Conservation (phyloP, 2,329 filamentous ascomycete genomes). For the Trichoderma simmonsii region DNA sequence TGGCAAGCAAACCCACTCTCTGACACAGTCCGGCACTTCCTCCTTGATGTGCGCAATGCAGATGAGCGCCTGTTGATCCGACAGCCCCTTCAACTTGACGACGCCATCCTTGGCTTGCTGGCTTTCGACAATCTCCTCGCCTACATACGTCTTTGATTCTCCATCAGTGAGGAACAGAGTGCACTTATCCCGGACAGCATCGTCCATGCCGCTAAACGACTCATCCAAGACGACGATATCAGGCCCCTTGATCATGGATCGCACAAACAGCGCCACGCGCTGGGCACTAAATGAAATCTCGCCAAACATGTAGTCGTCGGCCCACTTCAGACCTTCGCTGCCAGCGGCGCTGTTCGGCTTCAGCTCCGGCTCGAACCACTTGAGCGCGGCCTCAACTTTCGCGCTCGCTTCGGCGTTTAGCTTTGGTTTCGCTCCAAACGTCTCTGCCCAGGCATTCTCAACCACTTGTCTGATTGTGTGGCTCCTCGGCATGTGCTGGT, state of each 20-base stretch:
- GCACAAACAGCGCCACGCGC: slow-evolving; percentile 78
- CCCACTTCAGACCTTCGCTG: slow-evolving; percentile 54
- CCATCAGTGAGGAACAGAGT: slow-evolving; percentile 72
- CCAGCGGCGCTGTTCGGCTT: slow-evolving; percentile 47
- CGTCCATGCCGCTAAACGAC: slow-evolving; percentile 83
- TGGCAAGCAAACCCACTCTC: slow-evolving; percentile 84
- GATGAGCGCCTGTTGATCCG: slow-evolving; percentile 73
- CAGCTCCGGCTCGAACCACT: slow-evolving; percentile 78
- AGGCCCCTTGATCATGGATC: slow-evolving; percentile 74
- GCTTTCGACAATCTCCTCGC: slow-evolving; percentile 44
- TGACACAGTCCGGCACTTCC: slow-evolving; percentile 79
- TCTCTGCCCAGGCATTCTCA: slow-evolving; percentile 87
- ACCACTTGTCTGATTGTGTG: slow-evolving; percentile 71
- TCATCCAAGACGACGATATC: slow-evolving; percentile 85
- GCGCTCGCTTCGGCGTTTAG: slow-evolving; percentile 55
- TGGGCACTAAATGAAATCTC: slow-evolving; percentile 77
- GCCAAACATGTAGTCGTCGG: slow-evolving; percentile 65
- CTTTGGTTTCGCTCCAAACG: slow-evolving; percentile 69
- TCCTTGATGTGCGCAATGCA: slow-evolving; percentile 89
- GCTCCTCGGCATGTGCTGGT: slow-evolving; percentile 82
- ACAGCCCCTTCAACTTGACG: slow-evolving; percentile 60
- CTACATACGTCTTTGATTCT: slow-evolving; percentile 45
- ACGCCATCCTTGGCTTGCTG: slow-evolving; percentile 41
- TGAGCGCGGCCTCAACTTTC: slow-evolving; percentile 66
- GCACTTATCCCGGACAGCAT: slow-evolving; percentile 79